These are phyloP conservation scores for Trichoderma breve DNA, from an alignment of 2,329 filamentous ascomycete genomes.

Conservation along the genomic window DNA sequence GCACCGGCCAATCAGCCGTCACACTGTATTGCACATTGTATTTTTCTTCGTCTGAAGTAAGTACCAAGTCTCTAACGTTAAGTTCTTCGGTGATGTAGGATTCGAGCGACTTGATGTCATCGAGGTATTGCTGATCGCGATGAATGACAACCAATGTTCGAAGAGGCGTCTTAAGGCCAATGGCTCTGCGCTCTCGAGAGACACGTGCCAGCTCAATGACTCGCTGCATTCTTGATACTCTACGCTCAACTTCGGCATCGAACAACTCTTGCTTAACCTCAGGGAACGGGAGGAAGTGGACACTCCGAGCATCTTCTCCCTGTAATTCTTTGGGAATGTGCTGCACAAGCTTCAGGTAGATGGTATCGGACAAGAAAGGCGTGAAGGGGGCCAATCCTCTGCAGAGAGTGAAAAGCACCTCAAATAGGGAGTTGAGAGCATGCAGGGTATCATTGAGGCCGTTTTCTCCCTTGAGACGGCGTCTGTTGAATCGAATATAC, in stretches of 20 bases:
- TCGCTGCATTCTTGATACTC: conserved; percentile 87
- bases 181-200: conserved; percentile 77
- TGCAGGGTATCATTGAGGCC: conserved; percentile 83
- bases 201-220: conserved; percentile 90
- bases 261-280: conserved; percentile 86
- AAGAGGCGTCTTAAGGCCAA: conserved; percentile 86
- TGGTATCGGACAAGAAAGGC: conserved; percentile 91
- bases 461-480: conserved; percentile 85
- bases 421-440: conserved; percentile 90
- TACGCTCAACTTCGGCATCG: conserved; percentile 79
- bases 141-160: conserved; percentile 90
- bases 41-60: conserved; percentile 82
- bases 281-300: conserved; percentile 91
- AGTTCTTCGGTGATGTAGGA: conserved; percentile 90
- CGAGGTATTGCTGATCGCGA: conserved; percentile 75
- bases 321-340: conserved; percentile 72
- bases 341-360: conserved; percentile 79
- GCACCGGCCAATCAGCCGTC: conserved; percentile 84
- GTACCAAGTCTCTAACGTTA: conserved; percentile 80
- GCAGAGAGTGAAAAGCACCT: conserved; percentile 86
- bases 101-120: conserved; percentile 81
- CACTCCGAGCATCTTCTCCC: conserved; percentile 74
- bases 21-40: conserved; percentile 93
- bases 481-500: conserved; percentile 95
- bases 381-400: conserved; percentile 90